Evolutionary conservation across 495 filamentous ascomycete genomes (phyloP).

Genomic region (Aspergillus kassunensis): DNA sequence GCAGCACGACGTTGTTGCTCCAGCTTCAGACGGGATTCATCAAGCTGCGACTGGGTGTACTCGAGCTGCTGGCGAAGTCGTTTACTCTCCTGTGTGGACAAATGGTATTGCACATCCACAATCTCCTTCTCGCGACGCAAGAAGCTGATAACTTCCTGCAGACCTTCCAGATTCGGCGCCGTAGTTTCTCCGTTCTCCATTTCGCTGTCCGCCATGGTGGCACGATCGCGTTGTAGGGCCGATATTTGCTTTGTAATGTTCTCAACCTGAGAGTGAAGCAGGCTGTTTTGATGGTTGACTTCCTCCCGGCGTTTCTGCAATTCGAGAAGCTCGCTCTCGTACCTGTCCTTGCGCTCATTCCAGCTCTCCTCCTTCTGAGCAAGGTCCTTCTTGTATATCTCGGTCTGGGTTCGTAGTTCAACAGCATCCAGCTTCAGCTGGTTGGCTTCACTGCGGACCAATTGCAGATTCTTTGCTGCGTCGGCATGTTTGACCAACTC

Average conservation of each 20-base stretch:
- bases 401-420: constrained; percentile 67
- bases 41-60: constrained; percentile 77
- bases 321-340: constrained; percentile 79
- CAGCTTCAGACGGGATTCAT: constrained; percentile 79
- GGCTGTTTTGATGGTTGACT: constrained; percentile 75
- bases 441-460: constrained; percentile 73
- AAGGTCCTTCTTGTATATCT: constrained; percentile 75
- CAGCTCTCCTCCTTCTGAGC: constrained; percentile 79
- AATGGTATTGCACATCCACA: constrained; percentile 87
- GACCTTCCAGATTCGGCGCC: constrained; percentile 58
- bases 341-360: constrained; percentile 71
- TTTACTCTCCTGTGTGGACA: constrained; percentile 80
- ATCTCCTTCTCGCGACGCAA: constrained; percentile 97
- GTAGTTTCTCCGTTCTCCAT: constrained; percentile 33
- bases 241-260: constrained; percentile 73
- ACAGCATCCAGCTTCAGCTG: constrained; percentile 72
- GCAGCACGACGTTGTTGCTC: constrained; percentile 81
- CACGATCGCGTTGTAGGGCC: constrained; percentile 68
- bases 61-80: constrained; percentile 86
- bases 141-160: constrained; percentile 85
- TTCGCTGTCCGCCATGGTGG: constrained; percentile 45
- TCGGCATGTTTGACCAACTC: constrained; percentile 94
- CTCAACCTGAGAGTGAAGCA: constrained; percentile 85
- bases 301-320: constrained; percentile 74
- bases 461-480: constrained; percentile 77